phyloP scores from a whole-genome alignment of 1,284 basidiomycete species.

The Pterulicium gracile region DNA sequence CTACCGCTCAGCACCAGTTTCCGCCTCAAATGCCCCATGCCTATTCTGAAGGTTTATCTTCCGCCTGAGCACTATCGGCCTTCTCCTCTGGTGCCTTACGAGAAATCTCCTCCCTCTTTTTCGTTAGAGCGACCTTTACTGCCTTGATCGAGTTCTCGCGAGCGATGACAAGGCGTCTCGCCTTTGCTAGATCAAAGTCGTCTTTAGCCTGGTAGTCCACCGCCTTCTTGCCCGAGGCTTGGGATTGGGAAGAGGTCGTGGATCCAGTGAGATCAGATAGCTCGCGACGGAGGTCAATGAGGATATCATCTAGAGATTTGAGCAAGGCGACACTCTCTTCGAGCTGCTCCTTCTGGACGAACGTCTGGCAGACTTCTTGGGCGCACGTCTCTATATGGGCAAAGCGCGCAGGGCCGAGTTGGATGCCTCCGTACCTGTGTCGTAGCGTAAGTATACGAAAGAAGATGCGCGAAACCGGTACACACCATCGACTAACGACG shows the following conservation, averaged over 20 bases:
- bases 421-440: constrained; percentile 66
- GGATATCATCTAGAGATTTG: constrained; percentile 47
- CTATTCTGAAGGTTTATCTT: no score
- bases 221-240: constrained; percentile 13
- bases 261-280: constrained; percentile 21
- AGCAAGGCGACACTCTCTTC: constrained; percentile 47
- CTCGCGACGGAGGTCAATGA: constrained; percentile 43
- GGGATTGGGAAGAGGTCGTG: not conserved
- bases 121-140: constrained; percentile 16
- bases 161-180: constrained; percentile 34
- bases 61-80: no score
- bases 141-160: constrained; percentile 30
- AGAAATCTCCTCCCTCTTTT: no score
- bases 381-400: constrained; percentile 69
- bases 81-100: no score
- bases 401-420: constrained; percentile 59
- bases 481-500: constrained; percentile 66
- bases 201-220: constrained; percentile 29
- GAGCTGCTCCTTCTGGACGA: constrained; percentile 56
- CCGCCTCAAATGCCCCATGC: no score
- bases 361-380: constrained; percentile 56
- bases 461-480: constrained; percentile 5
- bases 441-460: constrained; percentile 3
- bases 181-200: constrained; percentile 30
- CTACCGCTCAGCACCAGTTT: no score